These are phyloP conservation scores for Xerocomellus chrysenteron DNA, from an alignment of 768 basidiomycete species.

Conservation along the genomic window DNA sequence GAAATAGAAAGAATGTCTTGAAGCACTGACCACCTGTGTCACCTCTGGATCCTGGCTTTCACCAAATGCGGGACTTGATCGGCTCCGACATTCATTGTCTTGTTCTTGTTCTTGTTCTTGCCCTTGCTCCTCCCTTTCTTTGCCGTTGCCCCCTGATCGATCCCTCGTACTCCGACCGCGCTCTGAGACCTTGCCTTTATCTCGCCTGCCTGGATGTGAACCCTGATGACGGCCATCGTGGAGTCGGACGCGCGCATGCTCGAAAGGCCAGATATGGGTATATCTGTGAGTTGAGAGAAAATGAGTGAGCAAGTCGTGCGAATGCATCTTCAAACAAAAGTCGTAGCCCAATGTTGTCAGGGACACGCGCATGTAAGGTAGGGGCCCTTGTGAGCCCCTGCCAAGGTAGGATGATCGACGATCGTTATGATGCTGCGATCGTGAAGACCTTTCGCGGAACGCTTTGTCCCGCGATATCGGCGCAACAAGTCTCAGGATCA, in stretches of 20 bases:
- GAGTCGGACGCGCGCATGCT: constrained; percentile 87
- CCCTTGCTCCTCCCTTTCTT: neutral
- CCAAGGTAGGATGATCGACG: constrained; percentile 5
- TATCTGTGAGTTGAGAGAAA: constrained; percentile 50
- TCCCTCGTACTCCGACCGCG: constrained; percentile 15
- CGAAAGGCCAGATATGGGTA: constrained; percentile 97
- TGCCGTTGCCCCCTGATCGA: constrained; percentile 3
- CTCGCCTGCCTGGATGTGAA: constrained; percentile 26
- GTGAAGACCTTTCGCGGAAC: neutral
- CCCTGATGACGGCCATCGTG: constrained; percentile 36
- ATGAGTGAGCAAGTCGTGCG: constrained; percentile 4
- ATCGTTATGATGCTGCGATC: neutral
- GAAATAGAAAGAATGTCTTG: constrained; percentile 10
- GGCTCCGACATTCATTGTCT: constrained; percentile 18
- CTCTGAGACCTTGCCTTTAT: constrained; percentile 18
- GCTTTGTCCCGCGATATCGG: neutral
- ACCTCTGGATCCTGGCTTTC: neutral
- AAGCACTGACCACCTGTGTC: neutral
- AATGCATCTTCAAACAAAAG: neutral
- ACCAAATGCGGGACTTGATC: constrained; percentile 19
- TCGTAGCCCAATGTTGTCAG: neutral
- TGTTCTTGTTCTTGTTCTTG: constrained; percentile 5
- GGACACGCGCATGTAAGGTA: neutral
- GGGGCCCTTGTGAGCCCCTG: neutral
- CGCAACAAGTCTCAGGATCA: neutral